phyloP scores from a whole-genome alignment of 2,329 filamentous ascomycete species.

The Blastomyces parvus region DNA sequence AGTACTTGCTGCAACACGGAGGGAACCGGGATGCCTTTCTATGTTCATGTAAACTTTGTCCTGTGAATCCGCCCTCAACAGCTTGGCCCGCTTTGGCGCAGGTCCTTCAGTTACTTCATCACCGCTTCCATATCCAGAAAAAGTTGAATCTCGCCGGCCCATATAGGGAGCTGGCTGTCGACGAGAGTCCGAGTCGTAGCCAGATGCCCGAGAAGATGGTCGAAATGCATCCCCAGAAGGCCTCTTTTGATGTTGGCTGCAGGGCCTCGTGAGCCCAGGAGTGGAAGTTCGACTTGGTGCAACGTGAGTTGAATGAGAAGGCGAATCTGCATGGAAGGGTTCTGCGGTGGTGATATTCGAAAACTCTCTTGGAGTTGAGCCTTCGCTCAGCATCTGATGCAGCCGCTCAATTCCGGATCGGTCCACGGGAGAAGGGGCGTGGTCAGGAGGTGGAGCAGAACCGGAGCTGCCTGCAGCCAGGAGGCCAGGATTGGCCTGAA shows the following conservation, averaged over 20 bases:
- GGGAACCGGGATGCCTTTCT: constrained; percentile 63
- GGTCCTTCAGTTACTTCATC: constrained; percentile 55
- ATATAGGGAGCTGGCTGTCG: constrained; percentile 17
- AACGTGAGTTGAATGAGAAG: constrained; percentile 28
- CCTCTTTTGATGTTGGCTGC: constrained; percentile 20
- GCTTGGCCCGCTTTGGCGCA: constrained; percentile 68
- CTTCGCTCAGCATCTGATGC: constrained; percentile 37
- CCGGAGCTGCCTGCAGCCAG: constrained; percentile 20
- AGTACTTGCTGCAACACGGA: constrained; percentile 84
- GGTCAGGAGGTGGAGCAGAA: constrained; percentile 20
- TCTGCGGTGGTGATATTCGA: constrained; percentile 24
- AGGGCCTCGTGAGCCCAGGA: constrained; percentile 23
- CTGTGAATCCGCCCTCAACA: constrained; percentile 62
- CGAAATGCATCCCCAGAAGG: constrained; percentile 42
- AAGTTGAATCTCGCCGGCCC: constrained; percentile 30
- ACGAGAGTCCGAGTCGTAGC: constrained; percentile 30
- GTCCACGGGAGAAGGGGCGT: constrained; percentile 28
- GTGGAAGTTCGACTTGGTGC: constrained; percentile 32
- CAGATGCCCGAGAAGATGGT: constrained; percentile 53
- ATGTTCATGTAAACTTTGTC: constrained; percentile 57
- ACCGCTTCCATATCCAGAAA: constrained; percentile 59
- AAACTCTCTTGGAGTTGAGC: constrained; percentile 36
- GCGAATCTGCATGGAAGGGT: constrained; percentile 30
- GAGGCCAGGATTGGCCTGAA: constrained; percentile 57
- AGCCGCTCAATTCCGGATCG: constrained; percentile 37